These are phyloP conservation scores for Kodamaea restingae DNA, from an alignment of 805 yeast species.

Conservation along the genomic window DNA sequence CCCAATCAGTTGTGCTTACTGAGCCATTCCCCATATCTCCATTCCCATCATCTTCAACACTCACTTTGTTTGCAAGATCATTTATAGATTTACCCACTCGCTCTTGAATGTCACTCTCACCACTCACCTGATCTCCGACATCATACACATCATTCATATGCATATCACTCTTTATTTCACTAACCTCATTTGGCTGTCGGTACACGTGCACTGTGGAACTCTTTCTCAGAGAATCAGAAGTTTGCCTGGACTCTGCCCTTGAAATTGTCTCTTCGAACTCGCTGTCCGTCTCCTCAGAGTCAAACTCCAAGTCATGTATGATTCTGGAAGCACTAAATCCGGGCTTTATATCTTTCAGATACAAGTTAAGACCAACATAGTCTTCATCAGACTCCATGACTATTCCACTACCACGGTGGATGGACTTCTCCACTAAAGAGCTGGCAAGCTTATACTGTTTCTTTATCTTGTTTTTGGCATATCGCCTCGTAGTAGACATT, in stretches of 20 bases:
- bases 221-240: too few relatives aligned
- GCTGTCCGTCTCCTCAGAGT: background rate
- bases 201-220: too few relatives aligned
- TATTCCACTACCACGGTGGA: slow-evolving; percentile 7
- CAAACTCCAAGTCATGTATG: slow-evolving; percentile 1
- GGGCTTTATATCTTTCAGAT: background rate
- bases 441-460: slow-evolving; percentile 10
- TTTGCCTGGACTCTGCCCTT: too few relatives aligned
- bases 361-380: slow-evolving; percentile 11
- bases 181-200: too few relatives aligned
- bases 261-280: too few relatives aligned
- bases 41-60: too few relatives aligned
- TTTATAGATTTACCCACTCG: background rate
- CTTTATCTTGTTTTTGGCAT: slow-evolving; percentile 10
- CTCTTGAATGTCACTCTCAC: background rate
- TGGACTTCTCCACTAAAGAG: slow-evolving; percentile 7
- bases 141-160: too few relatives aligned
- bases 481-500: slow-evolving; percentile 13
- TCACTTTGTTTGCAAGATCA: background rate
- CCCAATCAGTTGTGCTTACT: too few relatives aligned
- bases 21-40: too few relatives aligned
- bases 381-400: slow-evolving; percentile 1
- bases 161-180: background rate
- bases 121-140: background rate
- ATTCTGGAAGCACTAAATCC: background rate